Conservation (phyloP, 2,329 filamentous ascomycete species). For the Neofusicoccum cordaticola region DNA sequence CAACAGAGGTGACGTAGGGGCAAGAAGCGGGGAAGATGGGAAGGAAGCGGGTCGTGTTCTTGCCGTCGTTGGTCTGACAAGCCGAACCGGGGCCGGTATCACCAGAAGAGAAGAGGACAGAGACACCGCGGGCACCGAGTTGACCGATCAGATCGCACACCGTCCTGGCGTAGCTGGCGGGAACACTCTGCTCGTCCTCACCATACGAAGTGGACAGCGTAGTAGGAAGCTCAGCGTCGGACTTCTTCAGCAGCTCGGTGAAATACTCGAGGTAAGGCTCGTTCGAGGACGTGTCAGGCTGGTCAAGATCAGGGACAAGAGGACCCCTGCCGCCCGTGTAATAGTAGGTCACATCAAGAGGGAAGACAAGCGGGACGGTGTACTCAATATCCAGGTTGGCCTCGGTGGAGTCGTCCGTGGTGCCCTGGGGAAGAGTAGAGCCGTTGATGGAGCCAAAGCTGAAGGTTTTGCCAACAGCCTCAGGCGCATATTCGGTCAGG, state of each 20-base stretch:
- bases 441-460: constrained; percentile 43
- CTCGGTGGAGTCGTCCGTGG: constrained; percentile 42
- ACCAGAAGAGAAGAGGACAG: constrained; percentile 39
- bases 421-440: constrained; percentile 33
- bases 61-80: constrained; percentile 47
- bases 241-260: constrained; percentile 32
- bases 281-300: constrained; percentile 41
- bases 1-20: constrained; percentile 48
- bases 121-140: constrained; percentile 40
- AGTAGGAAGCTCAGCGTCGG: constrained; percentile 35
- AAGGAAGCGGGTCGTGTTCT: constrained; percentile 42
- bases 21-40: constrained; percentile 48
- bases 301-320: constrained; percentile 48
- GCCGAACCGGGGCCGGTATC: constrained; percentile 41
- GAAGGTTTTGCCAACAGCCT: constrained; percentile 44
- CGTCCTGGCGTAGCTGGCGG: constrained; percentile 34
- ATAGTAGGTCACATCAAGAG: constrained; percentile 46
- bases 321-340: constrained; percentile 47
- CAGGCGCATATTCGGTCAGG: constrained; percentile 37
- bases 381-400: constrained; percentile 53
- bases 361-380: constrained; percentile 44
- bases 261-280: constrained; percentile 48
- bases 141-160: constrained; percentile 41
- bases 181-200: constrained; percentile 40
- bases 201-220: constrained; percentile 41